Base-by-base conservation (phyloP, 192 early-diverging fungal species). In the Coemansia sp. region DNA sequence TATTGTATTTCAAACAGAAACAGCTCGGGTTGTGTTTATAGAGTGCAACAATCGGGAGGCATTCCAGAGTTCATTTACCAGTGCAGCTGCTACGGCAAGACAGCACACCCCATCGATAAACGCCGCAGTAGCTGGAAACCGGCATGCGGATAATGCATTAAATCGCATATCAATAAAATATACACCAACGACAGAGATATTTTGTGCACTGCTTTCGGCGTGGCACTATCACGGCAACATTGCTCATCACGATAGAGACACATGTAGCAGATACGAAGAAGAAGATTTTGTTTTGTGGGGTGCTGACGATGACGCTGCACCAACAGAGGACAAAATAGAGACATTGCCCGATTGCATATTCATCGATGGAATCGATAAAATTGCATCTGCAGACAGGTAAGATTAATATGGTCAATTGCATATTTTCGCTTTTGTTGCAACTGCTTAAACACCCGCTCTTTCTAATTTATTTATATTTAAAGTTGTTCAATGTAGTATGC, bases 151-250 rank as follows among this genome's bases (percentile, higher is more conserved):
- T n/a, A 39, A 71, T 10, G 15, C 58, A 5, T 53, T 48, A 20
- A 63, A 61, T 10, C 51, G 66, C 9, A 59, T 80, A 16, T n/a
- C 48, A 16, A 64, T 80, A 63, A 71, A 63, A 55, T 75, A 71
- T 33, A 58, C 64, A 58, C 34, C 68, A 4, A 64, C 77, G 30
- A 46, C 56, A 1, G 69, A 68, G 21, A 63, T 65, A 66, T 56
- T 80, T 21, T 68, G 71, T 20, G 77, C 77, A 33, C 66, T 80
- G 31, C 31, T 80, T 58, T 68, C 77, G 7, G 66, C 68, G 7
- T 80, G 77, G 77, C 77, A 80, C 56, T 75, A 55, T 26, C 20
- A 25, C 20, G 9, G 10, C 34, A 26, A 20, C 21, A 18, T 4
- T 8, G 63, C 55, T 28, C 28, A 15, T 16, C 20, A 28, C 16